Evolutionary conservation across 2,329 filamentous ascomycete genomes (phyloP).

Genomic region (Pseudogymnoascus sp.): DNA sequence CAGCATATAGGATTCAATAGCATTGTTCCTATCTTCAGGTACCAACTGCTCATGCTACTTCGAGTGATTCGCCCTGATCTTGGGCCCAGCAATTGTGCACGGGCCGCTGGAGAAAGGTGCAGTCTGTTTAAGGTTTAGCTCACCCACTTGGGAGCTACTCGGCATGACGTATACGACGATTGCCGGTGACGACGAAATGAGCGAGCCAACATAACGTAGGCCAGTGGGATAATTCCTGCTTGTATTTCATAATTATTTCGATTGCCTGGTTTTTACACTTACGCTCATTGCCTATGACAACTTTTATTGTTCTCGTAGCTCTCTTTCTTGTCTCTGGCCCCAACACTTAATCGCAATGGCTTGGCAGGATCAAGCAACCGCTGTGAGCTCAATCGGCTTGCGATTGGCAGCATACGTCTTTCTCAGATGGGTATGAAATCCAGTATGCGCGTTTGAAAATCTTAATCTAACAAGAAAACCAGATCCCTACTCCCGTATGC

Average conservation of each 20-base stretch:
- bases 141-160: not conserved
- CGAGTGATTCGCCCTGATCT: not conserved
- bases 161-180: constrained; percentile 1
- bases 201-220: not conserved
- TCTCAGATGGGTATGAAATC: constrained; percentile 49
- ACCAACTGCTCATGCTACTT: not conserved
- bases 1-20: not conserved
- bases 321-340: not conserved
- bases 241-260: not conserved
- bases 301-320: not conserved
- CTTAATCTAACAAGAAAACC: not conserved
- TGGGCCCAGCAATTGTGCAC: not conserved
- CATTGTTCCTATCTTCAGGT: not conserved
- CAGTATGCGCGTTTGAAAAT: not conserved
- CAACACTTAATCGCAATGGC: constrained; percentile 10
- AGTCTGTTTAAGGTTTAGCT: constrained; percentile 7
- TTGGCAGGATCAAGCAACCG: constrained; percentile 22
- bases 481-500: constrained; percentile 29
- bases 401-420: constrained; percentile 48
- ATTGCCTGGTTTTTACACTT: not conserved
- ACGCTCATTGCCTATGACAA: not conserved
- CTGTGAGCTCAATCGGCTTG: constrained; percentile 40
- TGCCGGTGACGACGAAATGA: not conserved
- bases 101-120: not conserved
- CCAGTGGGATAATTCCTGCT: not conserved